Evolutionary conservation across 2,329 filamentous ascomycete species (phyloP).

Genomic region (Diaporthe helianthi): DNA sequence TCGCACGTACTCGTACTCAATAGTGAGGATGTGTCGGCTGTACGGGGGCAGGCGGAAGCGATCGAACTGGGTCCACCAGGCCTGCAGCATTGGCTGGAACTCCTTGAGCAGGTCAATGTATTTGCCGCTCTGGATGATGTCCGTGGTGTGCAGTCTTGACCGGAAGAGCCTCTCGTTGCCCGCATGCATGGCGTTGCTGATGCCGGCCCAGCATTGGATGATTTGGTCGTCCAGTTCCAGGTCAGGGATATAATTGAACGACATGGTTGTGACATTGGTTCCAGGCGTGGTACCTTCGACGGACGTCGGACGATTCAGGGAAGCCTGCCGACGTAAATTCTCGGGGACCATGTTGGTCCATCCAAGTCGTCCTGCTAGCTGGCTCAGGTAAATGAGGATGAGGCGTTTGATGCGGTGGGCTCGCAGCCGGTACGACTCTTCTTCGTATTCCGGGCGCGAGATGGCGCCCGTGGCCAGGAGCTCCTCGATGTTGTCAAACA

Average conservation of each 20-base stretch:
- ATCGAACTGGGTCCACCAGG: conserved; percentile 86
- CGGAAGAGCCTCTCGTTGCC: conserved; percentile 90
- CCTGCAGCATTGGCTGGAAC: conserved; percentile 77
- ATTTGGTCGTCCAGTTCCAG: conserved; percentile 73
- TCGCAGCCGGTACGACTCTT: conserved; percentile 78
- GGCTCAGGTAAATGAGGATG: conserved; percentile 88
- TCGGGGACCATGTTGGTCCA: conserved; percentile 93
- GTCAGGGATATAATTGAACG: conserved; percentile 72
- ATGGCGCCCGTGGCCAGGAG: conserved; percentile 65
- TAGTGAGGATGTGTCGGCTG: conserved; percentile 79
- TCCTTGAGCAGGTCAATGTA: conserved; percentile 83
- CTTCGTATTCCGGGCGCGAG: conserved; percentile 71
- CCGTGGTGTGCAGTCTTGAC: conserved; percentile 85
- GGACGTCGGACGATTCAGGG: conserved; percentile 56
- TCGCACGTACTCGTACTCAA: conserved; percentile 94
- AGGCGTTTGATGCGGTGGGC: conserved; percentile 84
- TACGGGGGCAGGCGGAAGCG: conserved; percentile 72
- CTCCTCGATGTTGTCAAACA: conserved; percentile 90
- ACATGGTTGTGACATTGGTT: conserved; percentile 62
- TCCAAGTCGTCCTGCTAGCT: conserved; percentile 90
- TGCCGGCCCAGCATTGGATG: conserved; percentile 90
- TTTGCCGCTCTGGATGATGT: conserved; percentile 84
- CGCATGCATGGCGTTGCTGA: conserved; percentile 90
- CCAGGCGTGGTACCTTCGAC: conserved; percentile 65
- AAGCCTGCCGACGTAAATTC: conserved; percentile 61